Evolutionary conservation across 805 yeast genomes (phyloP).

Genomic region (Saccharomycopsis synnaedendra): DNA sequence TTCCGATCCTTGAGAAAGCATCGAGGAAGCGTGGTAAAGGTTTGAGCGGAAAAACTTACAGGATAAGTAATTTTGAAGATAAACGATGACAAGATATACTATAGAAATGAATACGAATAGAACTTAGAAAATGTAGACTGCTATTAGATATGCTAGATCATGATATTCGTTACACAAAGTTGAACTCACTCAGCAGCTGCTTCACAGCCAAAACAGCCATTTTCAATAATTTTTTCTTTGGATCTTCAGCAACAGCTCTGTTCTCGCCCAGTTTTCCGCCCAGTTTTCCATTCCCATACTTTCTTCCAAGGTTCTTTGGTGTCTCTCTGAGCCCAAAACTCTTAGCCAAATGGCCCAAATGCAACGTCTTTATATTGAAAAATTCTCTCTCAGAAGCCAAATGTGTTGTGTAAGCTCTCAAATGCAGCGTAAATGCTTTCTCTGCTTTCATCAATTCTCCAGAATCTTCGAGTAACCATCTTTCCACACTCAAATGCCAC

Average conservation of each 20-base stretch:
- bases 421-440: conserved; percentile 76
- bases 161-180: conserved; percentile 25
- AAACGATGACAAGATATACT: no score
- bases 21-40: no score
- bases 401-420: conserved; percentile 95
- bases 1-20: no score
- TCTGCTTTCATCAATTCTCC: conserved; percentile 53
- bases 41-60: no score
- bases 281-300: conserved; percentile 17
- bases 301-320: conserved; percentile 65
- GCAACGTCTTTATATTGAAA: conserved; percentile 75
- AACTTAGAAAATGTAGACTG: no score
- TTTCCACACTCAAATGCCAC: conserved; percentile 84
- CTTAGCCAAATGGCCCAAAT: conserved; percentile 93
- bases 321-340: conserved; percentile 91
- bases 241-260: conserved; percentile 23
- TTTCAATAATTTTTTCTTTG: conserved; percentile 52
- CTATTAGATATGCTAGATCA: no score
- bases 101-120: no score
- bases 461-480: conserved; percentile 70
- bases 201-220: conserved; percentile 61
- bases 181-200: conserved; percentile 63
- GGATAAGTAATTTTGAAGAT: no score
- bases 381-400: conserved; percentile 63
- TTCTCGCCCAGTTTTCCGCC: conserved; percentile 19